These are phyloP conservation scores for Mesembryanthemum crystallinum DNA, from an alignment of 148 eudicot species.

Conservation along the genomic window DNA sequence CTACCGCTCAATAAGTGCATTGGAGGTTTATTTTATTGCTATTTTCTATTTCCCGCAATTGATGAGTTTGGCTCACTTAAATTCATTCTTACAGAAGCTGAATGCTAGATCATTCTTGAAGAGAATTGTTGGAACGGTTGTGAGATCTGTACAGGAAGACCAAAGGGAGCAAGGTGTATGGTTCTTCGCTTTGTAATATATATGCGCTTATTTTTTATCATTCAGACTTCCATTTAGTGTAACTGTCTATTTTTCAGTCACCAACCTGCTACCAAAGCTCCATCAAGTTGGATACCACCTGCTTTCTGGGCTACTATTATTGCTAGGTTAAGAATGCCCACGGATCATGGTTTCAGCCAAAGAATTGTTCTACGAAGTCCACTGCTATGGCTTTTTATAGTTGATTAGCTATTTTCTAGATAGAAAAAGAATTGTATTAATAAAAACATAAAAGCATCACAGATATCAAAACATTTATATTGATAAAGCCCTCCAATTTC, in stretches of 20 bases:
- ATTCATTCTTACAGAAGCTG: constrained; percentile 52
- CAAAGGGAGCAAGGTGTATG: constrained; percentile 89
- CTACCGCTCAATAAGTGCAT: too few species aligned
- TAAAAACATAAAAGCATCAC: too few species aligned
- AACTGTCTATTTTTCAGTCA: background rate
- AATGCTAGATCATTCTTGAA: constrained; percentile 79
- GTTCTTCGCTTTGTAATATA: constrained; percentile 8
- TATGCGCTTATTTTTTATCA: constrained; percentile 10
- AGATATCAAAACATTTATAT: too few species aligned
- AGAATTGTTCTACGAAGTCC: background rate
- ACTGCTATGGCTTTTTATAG: too few species aligned
- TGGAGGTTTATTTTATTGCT: background rate
- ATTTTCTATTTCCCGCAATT: background rate
- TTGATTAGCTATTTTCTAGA: background rate
- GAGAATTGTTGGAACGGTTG: constrained; percentile 94
- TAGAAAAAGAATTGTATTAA: too few species aligned
- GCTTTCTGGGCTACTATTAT: background rate
- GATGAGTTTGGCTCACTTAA: constrained; percentile 8
- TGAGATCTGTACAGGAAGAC: constrained; percentile 95
- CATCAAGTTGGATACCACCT: background rate
- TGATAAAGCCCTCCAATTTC: too few species aligned
- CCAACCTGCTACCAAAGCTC: background rate
- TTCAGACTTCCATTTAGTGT: background rate
- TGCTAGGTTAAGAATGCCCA: background rate
- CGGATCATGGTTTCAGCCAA: constrained; percentile 1